These are phyloP conservation scores for Clarireedia paspali DNA, from an alignment of 2,329 filamentous ascomycete genomes.

Conservation along the genomic window DNA sequence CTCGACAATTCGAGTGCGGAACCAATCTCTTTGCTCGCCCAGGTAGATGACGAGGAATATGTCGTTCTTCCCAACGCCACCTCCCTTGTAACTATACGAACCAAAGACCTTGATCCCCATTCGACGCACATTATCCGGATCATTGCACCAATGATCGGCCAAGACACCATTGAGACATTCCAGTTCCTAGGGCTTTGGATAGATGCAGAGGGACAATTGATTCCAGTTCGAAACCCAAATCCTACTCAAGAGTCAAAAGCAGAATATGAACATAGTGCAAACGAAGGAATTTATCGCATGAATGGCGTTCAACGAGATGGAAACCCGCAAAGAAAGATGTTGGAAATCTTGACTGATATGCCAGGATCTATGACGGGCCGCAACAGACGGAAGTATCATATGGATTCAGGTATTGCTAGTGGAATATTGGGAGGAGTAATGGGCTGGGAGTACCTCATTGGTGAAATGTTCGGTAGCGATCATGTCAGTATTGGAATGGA, in stretches of 20 bases:
- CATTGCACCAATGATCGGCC: conserved; percentile 22
- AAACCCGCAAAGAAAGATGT: conserved; percentile 14
- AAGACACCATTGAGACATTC: conserved; percentile 15
- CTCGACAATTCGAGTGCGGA: conserved; percentile 14
- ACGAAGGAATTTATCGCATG: neutral
- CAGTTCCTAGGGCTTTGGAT: conserved; percentile 24
- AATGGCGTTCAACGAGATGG: neutral
- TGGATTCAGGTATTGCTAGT: conserved; percentile 8
- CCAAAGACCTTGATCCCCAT: conserved; percentile 11
- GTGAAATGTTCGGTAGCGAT: conserved; percentile 31
- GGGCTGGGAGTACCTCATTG: conserved; percentile 31
- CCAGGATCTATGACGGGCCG: conserved; percentile 19
- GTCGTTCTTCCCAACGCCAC: conserved; percentile 21
- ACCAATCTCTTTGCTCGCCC: conserved; percentile 21
- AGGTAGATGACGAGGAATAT: conserved; percentile 24
- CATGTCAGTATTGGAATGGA: conserved; percentile 29
- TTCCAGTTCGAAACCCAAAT: conserved; percentile 8
- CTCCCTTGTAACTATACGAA: conserved; percentile 14
- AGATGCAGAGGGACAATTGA: conserved; percentile 16
- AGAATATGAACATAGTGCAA: neutral
- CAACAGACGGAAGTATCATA: conserved; percentile 6
- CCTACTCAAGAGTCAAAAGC: neutral
- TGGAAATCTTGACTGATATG: conserved; percentile 29
- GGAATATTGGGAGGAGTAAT: conserved; percentile 21
- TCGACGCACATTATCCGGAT: conserved; percentile 19